Base-by-base conservation (phyloP, 768 basidiomycete species). In the Dictyophora rubrovolvata region DNA sequence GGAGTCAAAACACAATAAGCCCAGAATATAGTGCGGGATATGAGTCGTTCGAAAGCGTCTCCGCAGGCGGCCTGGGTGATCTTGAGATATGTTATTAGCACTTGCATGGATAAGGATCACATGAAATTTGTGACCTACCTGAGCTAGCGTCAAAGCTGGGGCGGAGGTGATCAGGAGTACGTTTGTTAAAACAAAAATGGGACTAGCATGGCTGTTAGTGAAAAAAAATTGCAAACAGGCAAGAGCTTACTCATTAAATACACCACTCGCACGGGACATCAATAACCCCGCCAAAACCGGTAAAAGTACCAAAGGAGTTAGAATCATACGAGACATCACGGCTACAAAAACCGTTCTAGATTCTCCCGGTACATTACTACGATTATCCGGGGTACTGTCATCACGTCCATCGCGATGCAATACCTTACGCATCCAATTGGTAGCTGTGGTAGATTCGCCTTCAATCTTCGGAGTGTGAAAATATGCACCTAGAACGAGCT, bases 21-120 rank as follows among this genome's bases (percentile, higher is more conserved):
- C 91, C 92, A 93, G 69, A 93, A 93, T 60, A 97, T 90, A 0
- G 94, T 97, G 55, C 89, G 80, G 61, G 84, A 86, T 69, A 96
- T 87, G 36, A 97, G 78, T 1, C 92, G 77, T 73, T 97, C 95
- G 67, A 98, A 97, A 0, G 89, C 85, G 65, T 90, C 90, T 2
- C 90, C 89, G 0, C 75, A 86, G 1, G 86, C 87, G 66, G 88
- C 86, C 69, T 91, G 87, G 0, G 92, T 91, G 65, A 93, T 90
- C 76, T 89, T 75, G 5, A 21, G 17, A 28, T 48, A 12, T 5
- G 20, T 16, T 52, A 16, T 57, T 33, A 48, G 36, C 76, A 10
- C 18, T 77, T 71, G 0, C 71, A 74, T 35, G 72, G 56, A 10
- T 6, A 16, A 1, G 23, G 20, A 46, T 50, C 21, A 28, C 7